Evolutionary conservation across 495 filamentous ascomycete species (phyloP), one percentile per base, ranked within the genome.

Genomic region (Apodospora peruviana): DNA sequence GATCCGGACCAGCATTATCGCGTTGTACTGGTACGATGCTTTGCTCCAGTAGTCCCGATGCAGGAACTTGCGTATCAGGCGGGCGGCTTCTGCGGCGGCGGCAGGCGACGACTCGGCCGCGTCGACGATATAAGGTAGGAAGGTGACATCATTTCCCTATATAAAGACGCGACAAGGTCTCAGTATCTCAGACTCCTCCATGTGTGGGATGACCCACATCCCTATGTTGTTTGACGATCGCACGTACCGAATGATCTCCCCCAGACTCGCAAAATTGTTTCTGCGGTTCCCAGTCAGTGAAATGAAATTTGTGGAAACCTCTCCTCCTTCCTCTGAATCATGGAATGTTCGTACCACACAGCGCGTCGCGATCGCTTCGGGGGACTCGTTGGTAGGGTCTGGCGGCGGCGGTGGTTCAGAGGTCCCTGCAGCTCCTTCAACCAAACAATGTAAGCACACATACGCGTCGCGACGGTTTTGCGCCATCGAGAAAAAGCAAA

Each of bases 51-150:
- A 78, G 39, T 91, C 85, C 35, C 77, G 80, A 34, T 80, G 75
- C 36, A 98, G 75, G 60, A 85, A 89, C 59, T 90, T 91, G 60
- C 88, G 85, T 60, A 97, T 87, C 47, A 82, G 71, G 47, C 76
- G 61, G 37, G 88, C 87, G 47, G 86, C 85, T 57, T 88, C 85
- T 45, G 80, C 78, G 24, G 91, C 90, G 18, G 94, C 94, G 24
- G 70, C 70, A 10, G 93, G 90, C 39, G 88, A 91, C 24, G 90
- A 95, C 63, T 96, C 94, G 72, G 91, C 91, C 23, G 84, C 78
- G 54, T 97, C 94, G 66, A 99, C 94, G 55, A 99, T 96, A 22
- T 81, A 74, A 5, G 94, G 93, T n/a, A 99, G 86, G 57, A 88
- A 87, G 32, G 95, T 80, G 50, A 94, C 90, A 71, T 97, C 93